phyloP scores from a whole-genome alignment of 176 grass and related monocot genomes.

The Aegilops sharonensis region DNA sequence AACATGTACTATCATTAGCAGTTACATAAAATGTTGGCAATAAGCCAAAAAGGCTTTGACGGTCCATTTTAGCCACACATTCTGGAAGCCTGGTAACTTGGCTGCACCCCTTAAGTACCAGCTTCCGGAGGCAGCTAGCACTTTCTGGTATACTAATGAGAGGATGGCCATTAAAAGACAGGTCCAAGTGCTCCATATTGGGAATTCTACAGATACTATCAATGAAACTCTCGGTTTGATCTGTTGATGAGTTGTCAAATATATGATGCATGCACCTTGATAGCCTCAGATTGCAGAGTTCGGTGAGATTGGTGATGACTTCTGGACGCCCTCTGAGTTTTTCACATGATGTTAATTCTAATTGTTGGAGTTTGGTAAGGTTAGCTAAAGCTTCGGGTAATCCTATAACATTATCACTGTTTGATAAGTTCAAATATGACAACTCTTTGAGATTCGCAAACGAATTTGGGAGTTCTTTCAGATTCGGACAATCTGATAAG shows the following conservation, averaged over 20 bases:
- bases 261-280: background rate
- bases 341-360: background rate
- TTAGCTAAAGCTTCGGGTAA: background rate
- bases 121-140: background rate
- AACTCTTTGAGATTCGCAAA: background rate
- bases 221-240: background rate
- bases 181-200: constrained; percentile 4
- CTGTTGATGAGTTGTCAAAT: background rate
- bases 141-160: background rate
- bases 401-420: too few relatives aligned
- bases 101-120: background rate
- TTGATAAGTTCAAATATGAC: background rate
- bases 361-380: background rate
- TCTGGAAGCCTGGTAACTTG: background rate
- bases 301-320: background rate
- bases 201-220: background rate
- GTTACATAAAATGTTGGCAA: background rate
- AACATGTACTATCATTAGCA: too few relatives aligned
- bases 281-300: background rate
- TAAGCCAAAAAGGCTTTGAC: background rate
- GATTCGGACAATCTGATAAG: background rate
- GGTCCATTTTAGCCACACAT: background rate
- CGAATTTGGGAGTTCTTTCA: background rate
- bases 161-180: background rate
- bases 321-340: background rate